These are phyloP conservation scores for Aspergillus pseudoviridinutans DNA, from an alignment of 2,329 filamentous ascomycete genomes.

Conservation along the genomic window DNA sequence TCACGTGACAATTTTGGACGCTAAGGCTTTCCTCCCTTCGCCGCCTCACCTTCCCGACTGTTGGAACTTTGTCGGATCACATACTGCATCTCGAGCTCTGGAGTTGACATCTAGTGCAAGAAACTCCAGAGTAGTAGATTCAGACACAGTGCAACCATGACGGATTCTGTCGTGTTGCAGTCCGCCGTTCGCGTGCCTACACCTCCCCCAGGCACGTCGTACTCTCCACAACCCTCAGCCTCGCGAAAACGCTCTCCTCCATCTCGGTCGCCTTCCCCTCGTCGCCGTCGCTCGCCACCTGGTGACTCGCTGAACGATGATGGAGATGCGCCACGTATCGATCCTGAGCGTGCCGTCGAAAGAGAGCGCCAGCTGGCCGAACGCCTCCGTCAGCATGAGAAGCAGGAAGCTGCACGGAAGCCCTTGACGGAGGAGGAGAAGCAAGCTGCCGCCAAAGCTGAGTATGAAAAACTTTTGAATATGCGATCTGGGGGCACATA, in stretches of 20 bases:
- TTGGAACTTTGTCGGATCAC: background rate
- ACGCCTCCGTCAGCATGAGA: conserved; percentile 51
- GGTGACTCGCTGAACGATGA: conserved; percentile 30
- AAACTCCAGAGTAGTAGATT: conserved; percentile 18
- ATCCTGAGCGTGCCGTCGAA: conserved; percentile 47
- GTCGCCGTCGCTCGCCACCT: conserved; percentile 48
- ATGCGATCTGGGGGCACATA: conserved; percentile 96
- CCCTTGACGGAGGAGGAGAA: conserved; percentile 74
- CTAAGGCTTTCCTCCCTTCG: conserved; percentile 20
- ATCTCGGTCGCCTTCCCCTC: conserved; percentile 51
- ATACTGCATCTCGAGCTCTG: conserved; percentile 5
- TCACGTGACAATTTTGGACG: conserved; percentile 14
- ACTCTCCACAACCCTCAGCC: conserved; percentile 46
- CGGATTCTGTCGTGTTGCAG: conserved; percentile 46
- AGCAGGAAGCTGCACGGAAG: conserved; percentile 46
- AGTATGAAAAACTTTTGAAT: conserved; percentile 86
- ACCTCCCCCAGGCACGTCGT: conserved; percentile 47
- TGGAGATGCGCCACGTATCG: conserved; percentile 45
- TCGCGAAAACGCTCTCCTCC: conserved; percentile 56
- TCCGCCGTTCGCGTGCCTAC: conserved; percentile 59
- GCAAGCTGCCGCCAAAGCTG: conserved; percentile 81
- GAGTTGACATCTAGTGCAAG: conserved; percentile 4
- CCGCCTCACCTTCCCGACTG: conserved; percentile 14
- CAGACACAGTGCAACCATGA: conserved; percentile 20
- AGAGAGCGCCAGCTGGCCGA: conserved; percentile 50